Conservation (phyloP, 2,329 filamentous ascomycete genomes). For the Chaetomiaceae sp. region DNA sequence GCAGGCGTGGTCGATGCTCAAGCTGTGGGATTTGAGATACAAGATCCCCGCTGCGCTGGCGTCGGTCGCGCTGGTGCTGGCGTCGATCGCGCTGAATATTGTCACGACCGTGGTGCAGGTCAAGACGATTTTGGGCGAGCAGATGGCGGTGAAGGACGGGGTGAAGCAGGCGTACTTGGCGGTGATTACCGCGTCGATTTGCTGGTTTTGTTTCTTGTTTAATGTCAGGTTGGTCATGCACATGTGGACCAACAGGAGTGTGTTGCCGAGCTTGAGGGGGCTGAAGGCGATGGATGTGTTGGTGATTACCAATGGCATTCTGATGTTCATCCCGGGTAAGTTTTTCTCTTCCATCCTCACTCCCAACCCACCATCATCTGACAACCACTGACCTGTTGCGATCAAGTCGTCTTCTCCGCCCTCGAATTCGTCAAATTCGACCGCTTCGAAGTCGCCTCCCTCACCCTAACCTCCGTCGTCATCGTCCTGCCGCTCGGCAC, state of each 20-base stretch:
- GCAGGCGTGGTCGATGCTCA: slow-evolving; percentile 51
- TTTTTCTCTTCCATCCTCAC: not conserved
- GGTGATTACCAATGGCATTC: slow-evolving; percentile 50
- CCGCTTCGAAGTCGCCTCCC: slow-evolving; percentile 47
- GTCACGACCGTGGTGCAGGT: slow-evolving; percentile 37
- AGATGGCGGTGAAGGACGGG: slow-evolving; percentile 27
- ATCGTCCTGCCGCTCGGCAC: slow-evolving; percentile 50
- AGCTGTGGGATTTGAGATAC: slow-evolving; percentile 40
- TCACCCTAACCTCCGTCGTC: slow-evolving; percentile 47
- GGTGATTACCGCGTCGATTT: slow-evolving; percentile 31
- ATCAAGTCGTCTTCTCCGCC: slow-evolving; percentile 47
- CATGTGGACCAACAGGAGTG: slow-evolving; percentile 42
- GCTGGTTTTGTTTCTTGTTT: slow-evolving; percentile 54
- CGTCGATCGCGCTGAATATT: slow-evolving; percentile 31
- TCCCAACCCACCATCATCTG: not conserved
- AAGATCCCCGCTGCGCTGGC: slow-evolving; percentile 29
- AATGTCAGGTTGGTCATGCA: slow-evolving; percentile 48
- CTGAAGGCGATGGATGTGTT: slow-evolving; percentile 52
- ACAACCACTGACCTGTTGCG: slow-evolving; percentile 1
- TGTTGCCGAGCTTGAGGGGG: slow-evolving; percentile 40
- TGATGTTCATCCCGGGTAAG: slow-evolving; percentile 54
- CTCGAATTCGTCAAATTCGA: slow-evolving; percentile 41
- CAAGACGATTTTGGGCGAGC: slow-evolving; percentile 27
- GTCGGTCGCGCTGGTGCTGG: slow-evolving; percentile 34
- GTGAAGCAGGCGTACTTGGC: slow-evolving; percentile 35